Evolutionary conservation across 192 early-diverging fungal genomes (phyloP), one percentile per base, ranked within the genome.

Genomic region (Coemansia sp.): DNA sequence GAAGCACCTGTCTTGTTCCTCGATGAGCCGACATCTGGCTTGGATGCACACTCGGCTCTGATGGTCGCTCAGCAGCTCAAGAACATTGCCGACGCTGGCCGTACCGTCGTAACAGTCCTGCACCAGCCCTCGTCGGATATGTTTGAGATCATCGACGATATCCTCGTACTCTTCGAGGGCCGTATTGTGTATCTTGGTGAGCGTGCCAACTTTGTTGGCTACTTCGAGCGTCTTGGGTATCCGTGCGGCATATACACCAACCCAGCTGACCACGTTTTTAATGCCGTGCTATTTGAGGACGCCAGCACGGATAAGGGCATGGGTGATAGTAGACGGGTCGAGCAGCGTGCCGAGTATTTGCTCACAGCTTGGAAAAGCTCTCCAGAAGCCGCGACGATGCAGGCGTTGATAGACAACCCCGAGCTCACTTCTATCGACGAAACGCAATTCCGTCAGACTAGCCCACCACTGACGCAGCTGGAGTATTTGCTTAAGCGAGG

Each of bases 11-110:
- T 92, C 34, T 62, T 93, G 31, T 87, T 92, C 59, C 75, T 90
- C 16, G 89, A 91, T 62, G 89, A 93, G 65, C 91, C 91, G 14
- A 91, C 91, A 1, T 90, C 89, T 13, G 90, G 89, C 33, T 74
- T 93, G 11, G 85, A 87, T 62, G 72, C 83, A 16, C 85, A 88
- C 69, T 87, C 86, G 8, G 85, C 86, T 13, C 68, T 85, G 62
- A 71, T 68, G 51, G 87, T 88, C 35, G 73, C 86, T 35, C 66
- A 72, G 13, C 70, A 84, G 31, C 78, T 88, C 10, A 56, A 73
- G 44, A 42, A 78, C 1, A 78, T 88, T 41, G 83, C 84, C 3
- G 34, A 66, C 13, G 63, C 64, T 0, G 80, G 80, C 1, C 83
- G 85, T 33, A 85, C 78, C 3, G 76, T 84, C 19, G 72, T 76